Percentiles rank a stretch among this genome's conserved stretches.
phyloP scores from a whole-genome alignment of 2,329 filamentous ascomycete species.

The Chaetomiaceae sp. region DNA sequence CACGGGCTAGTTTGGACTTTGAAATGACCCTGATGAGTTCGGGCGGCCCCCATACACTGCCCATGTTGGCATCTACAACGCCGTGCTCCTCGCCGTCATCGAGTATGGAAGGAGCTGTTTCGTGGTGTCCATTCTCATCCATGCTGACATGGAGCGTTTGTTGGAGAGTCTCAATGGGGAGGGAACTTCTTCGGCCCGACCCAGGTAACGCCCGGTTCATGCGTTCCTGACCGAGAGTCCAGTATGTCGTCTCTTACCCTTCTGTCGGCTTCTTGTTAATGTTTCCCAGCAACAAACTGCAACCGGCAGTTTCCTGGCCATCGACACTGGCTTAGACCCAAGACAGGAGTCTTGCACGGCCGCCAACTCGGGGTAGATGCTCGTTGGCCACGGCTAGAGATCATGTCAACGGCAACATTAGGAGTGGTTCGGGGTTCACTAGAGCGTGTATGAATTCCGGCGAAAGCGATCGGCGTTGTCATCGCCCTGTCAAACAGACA shows the following conservation, averaged over 20 bases:
- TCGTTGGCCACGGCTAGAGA: constrained; percentile 25
- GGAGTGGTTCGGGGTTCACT: constrained; percentile 39
- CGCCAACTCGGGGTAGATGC: constrained; percentile 44
- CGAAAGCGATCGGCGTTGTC: constrained; percentile 42
- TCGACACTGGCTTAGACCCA: constrained; percentile 51
- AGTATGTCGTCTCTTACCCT: constrained; percentile 38
- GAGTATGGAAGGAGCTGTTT: constrained; percentile 24
- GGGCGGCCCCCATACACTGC: background rate
- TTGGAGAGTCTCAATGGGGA: constrained; percentile 27
- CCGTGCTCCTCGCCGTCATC: background rate
- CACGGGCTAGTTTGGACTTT: constrained; percentile 1
- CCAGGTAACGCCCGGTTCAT: constrained; percentile 33
- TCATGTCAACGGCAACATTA: constrained; percentile 27
- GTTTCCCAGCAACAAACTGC: background rate
- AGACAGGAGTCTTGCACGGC: constrained; percentile 44
- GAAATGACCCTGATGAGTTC: constrained; percentile 4
- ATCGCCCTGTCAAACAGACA: constrained; percentile 34
- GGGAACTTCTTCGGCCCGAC: constrained; percentile 27
- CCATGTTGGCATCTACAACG: constrained; percentile 6
- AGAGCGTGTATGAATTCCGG: constrained; percentile 43
- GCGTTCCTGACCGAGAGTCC: constrained; percentile 48
- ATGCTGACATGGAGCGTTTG: background rate
- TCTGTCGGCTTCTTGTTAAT: constrained; percentile 27
- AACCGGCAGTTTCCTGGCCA: constrained; percentile 38
- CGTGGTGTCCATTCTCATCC: constrained; percentile 21